Conservation (phyloP, 495 filamentous ascomycete species). For the Penicillium silybi region DNA sequence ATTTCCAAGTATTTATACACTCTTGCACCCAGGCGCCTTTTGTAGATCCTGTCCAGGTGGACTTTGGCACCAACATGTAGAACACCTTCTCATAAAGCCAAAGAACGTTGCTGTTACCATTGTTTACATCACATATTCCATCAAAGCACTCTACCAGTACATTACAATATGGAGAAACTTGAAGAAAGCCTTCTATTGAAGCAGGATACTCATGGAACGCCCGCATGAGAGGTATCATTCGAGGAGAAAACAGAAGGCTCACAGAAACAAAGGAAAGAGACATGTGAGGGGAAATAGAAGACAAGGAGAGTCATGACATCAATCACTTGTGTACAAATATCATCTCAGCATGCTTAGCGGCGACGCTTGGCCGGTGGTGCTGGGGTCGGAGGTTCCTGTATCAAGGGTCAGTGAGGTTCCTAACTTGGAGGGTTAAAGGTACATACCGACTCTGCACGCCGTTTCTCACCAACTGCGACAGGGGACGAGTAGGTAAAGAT, state of each 20-base stretch:
- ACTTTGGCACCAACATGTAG: too few species aligned
- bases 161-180: background rate
- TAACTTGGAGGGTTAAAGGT: background rate
- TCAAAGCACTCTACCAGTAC: background rate
- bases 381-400: background rate
- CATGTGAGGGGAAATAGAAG: background rate
- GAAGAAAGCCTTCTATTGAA: background rate
- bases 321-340: background rate
- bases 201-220: background rate
- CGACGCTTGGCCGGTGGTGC: background rate
- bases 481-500: background rate
- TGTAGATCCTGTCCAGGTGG: too few species aligned
- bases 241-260: background rate
- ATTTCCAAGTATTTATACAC: too few species aligned
- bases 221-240: background rate
- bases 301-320: background rate
- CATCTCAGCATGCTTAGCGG: background rate
- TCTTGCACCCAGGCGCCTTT: too few species aligned
- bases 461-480: conserved; percentile 14
- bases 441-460: conserved; percentile 29
- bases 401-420: background rate
- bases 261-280: background rate
- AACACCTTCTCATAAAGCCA: too few species aligned
- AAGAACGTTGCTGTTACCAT: too few species aligned
- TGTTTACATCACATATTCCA: background rate